A percentile compares a stretch with the other conserved stretches of the same genome.
Evolutionary conservation across 176 grass and related monocot genomes (phyloP).

Genomic region (Thinopyrum elongatum): DNA sequence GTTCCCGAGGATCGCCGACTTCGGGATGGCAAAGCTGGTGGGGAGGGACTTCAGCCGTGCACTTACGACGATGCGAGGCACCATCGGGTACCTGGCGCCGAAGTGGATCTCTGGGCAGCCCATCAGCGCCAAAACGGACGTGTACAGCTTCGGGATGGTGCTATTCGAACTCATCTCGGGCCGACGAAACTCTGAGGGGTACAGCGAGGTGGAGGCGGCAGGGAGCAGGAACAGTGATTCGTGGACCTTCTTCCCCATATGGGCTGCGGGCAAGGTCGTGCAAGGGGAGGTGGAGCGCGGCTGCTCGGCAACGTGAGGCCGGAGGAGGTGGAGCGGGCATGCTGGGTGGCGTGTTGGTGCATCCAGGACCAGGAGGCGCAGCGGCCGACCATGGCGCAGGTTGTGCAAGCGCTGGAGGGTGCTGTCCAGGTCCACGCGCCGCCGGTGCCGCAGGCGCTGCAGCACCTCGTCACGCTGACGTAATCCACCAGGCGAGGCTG

Average conservation of each 20-base stretch:
- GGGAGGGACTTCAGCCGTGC: slow-evolving; percentile 20
- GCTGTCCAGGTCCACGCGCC: slow-evolving; percentile 1
- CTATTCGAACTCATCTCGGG: slow-evolving; percentile 42
- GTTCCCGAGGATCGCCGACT: slow-evolving; percentile 4
- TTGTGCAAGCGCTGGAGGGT: slow-evolving; percentile 30
- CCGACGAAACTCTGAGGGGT: not conserved
- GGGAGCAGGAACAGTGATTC: not conserved
- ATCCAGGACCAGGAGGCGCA: slow-evolving; percentile 29
- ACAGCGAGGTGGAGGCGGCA: not conserved
- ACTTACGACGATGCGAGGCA: slow-evolving; percentile 24
- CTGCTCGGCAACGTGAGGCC: slow-evolving; percentile 3
- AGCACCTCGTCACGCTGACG: not conserved
- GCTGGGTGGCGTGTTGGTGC: slow-evolving; percentile 41
- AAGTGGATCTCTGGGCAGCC: slow-evolving; percentile 37
- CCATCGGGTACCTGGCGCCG: slow-evolving; percentile 35
- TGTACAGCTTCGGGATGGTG: slow-evolving; percentile 62
- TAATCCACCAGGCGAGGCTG: too few species aligned
- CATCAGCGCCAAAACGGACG: slow-evolving; percentile 38
- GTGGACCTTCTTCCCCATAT: slow-evolving; percentile 24
- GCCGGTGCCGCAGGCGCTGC: slow-evolving; percentile 28
- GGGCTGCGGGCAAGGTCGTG: slow-evolving; percentile 8
- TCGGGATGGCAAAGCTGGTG: slow-evolving; percentile 27
- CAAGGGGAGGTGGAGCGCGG: slow-evolving; percentile 1
- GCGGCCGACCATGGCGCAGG: slow-evolving; percentile 34
- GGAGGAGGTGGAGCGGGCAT: slow-evolving; percentile 27